Base-by-base conservation (phyloP, 208 protist species). In the Acanthamoeba lenticulata region DNA sequence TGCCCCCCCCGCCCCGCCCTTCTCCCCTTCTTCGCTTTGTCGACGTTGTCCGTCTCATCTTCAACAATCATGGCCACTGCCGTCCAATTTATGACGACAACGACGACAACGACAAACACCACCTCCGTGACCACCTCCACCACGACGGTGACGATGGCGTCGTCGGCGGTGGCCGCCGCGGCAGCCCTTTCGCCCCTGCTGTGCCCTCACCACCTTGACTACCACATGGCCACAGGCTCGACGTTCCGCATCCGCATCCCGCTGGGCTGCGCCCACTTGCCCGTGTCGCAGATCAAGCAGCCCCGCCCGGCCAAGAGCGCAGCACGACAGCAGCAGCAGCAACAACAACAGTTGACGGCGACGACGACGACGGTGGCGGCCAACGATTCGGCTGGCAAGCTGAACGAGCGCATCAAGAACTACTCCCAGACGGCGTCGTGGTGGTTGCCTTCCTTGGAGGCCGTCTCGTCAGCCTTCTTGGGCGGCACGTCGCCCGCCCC, bases 341-440 rank as follows among this genome's bases (percentile, higher is more conserved):
- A n/a, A n/a, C n/a, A n/a, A n/a, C n/a, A n/a, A n/a, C n/a, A n/a
- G n/a, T n/a, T n/a, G 47, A 15, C 47, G 47, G 38, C n/a, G 34
- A 29, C 4, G 24, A 19, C 19, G 5, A 19, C 4, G 4, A 19
- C 24, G 4, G 72, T 5, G 42, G 4, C 3, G 42, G 15, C 62
- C 15, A 36, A 2, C 11, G 2, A 19, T 15, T 72, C 62, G 21
- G 62, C 21, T 13, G 62, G 27, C 62, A 24, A 7, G n/a, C 62
- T n/a, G 52, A 21, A 9, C 52, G 17, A 60, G 52, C 52, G 52
- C 17, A 21, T 24, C 52, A 60, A 32, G 17, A 44, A 79, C 27
- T 89, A 89, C 49, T 89, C 79, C 9, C 5, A 62, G 49, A 60
- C 42, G 29, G 79, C 79, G 11, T 62, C 42, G 42, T 89, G 79